A percentile compares a stretch with the other conserved stretches of the same genome.
Evolutionary conservation across 176 grass and related monocot species (phyloP).

Genomic region (Triticum turgidum): DNA sequence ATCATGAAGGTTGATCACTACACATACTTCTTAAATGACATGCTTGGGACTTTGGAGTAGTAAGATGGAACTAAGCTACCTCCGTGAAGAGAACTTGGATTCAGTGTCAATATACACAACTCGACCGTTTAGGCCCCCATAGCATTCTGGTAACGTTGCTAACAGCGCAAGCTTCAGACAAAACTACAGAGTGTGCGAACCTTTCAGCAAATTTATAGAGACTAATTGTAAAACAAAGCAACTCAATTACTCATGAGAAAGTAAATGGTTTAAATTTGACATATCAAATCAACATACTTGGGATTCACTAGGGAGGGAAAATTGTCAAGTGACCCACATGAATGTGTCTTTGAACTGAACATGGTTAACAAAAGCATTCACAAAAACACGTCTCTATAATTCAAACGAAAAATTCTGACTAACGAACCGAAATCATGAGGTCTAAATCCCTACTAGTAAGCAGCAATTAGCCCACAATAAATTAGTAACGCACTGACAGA

Average conservation of each 20-base stretch:
- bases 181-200: slow-evolving; percentile 49
- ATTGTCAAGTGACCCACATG: neutral
- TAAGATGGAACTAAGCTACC: slow-evolving; percentile 43
- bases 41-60: neutral
- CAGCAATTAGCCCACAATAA: neutral
- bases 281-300: neutral
- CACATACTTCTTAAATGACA: slow-evolving; percentile 4
- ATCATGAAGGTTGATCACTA: neutral
- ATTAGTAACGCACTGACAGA: no score
- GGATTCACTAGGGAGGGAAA: neutral
- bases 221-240: neutral
- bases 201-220: neutral
- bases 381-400: neutral
- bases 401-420: neutral
- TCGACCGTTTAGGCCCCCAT: slow-evolving; percentile 73
- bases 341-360: neutral
- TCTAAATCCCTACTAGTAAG: neutral
- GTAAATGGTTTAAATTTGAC: neutral
- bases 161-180: slow-evolving; percentile 87
- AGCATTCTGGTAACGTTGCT: slow-evolving; percentile 76
- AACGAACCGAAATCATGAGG: neutral
- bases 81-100: slow-evolving; percentile 89
- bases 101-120: slow-evolving; percentile 91
- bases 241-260: neutral
- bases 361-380: neutral